These are phyloP conservation scores for Saturnispora ahearnii DNA, from an alignment of 805 yeast genomes.

Conservation along the genomic window DNA sequence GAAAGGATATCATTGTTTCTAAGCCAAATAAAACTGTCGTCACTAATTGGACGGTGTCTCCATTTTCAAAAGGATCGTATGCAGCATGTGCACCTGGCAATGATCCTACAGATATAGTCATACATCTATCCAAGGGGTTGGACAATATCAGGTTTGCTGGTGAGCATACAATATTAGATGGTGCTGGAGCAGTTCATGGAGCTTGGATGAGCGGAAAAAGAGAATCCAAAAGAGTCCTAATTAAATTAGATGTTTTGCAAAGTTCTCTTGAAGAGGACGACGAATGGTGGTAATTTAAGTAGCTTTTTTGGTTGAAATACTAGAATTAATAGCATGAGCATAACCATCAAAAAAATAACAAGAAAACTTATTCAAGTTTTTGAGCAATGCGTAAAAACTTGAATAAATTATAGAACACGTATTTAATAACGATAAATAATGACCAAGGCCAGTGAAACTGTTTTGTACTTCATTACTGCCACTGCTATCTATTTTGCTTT, in stretches of 20 bases:
- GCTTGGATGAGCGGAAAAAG: slow-evolving; percentile 63
- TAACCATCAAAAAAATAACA: no score
- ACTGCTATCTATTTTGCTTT: slow-evolving; percentile 47
- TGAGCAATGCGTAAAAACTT: neutral
- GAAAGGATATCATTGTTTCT: slow-evolving; percentile 15
- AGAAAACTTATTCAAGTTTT: neutral
- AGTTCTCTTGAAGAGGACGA: slow-evolving; percentile 26
- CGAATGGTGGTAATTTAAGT: slow-evolving; percentile 9
- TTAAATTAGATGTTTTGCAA: slow-evolving; percentile 17
- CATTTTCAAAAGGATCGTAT: slow-evolving; percentile 74
- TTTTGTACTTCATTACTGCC: slow-evolving; percentile 35
- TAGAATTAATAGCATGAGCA: no score
- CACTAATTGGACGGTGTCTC: slow-evolving; percentile 75
- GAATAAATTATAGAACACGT: neutral
- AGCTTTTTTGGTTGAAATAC: no score
- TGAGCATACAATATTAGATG: slow-evolving; percentile 79
- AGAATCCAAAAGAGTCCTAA: slow-evolving; percentile 22
- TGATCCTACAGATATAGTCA: slow-evolving; percentile 54
- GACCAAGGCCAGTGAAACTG: slow-evolving; percentile 64
- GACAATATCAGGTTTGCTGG: slow-evolving; percentile 75
- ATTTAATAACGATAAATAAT: slow-evolving; percentile 23
- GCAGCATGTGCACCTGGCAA: slow-evolving; percentile 61
- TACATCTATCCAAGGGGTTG: slow-evolving; percentile 53
- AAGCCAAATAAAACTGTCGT: slow-evolving; percentile 36
- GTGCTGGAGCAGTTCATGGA: slow-evolving; percentile 89